Conservation (phyloP, 2,329 filamentous ascomycete genomes). For the Geosmithia flava region DNA sequence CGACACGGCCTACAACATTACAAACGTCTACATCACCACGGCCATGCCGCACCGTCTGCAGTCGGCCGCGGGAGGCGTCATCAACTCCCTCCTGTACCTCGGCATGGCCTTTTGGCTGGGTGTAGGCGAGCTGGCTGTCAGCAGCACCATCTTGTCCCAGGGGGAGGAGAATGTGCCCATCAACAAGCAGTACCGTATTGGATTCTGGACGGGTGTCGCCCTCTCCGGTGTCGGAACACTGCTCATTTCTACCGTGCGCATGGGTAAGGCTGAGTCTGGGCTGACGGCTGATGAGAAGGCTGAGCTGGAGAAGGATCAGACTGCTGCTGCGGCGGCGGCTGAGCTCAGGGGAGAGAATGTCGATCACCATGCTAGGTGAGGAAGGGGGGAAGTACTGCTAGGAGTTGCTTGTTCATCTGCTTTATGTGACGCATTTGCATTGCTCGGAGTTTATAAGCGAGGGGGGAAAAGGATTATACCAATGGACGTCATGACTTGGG, state of each 20-base stretch:
- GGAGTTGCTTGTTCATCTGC: too few relatives aligned
- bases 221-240: conserved; percentile 36
- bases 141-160: conserved; percentile 25
- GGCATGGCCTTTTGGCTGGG: conserved; percentile 62
- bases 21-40: conserved; percentile 68
- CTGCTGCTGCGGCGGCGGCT: not conserved
- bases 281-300: conserved; percentile 45
- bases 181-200: conserved; percentile 46
- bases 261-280: conserved; percentile 41
- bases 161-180: conserved; percentile 20
- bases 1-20: conserved; percentile 64
- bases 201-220: conserved; percentile 54
- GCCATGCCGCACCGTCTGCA: conserved; percentile 54
- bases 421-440: too few relatives aligned
- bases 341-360: not conserved
- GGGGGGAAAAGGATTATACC: too few relatives aligned
- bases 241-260: conserved; percentile 43
- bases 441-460: too few relatives aligned
- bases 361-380: not conserved
- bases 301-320: conserved; percentile 8
- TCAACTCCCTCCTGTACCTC: conserved; percentile 59
- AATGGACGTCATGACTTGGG: too few relatives aligned
- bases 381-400: too few relatives aligned
- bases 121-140: conserved; percentile 52
- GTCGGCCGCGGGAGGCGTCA: conserved; percentile 58